These are phyloP conservation scores for Sindora glabra DNA, from an alignment of 306 rosid species.

Conservation along the genomic window DNA sequence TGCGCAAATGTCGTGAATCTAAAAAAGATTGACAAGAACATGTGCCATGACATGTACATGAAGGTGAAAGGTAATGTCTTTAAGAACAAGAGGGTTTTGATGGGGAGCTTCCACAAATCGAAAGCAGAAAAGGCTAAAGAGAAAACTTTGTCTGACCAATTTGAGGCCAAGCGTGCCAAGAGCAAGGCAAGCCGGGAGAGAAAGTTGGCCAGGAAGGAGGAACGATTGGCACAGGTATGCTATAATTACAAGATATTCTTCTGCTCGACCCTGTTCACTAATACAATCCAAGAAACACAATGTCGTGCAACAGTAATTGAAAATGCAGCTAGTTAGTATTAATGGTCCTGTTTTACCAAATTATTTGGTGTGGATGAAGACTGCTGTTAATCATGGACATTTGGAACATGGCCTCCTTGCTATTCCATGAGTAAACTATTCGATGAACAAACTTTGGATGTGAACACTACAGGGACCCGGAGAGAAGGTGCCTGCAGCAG, in stretches of 20 bases:
- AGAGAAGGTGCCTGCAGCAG: conserved; percentile 32
- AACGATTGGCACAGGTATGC: conserved; percentile 34
- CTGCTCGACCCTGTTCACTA: background rate
- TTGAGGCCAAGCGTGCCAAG: conserved; percentile 41
- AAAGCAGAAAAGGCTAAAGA: conserved; percentile 51
- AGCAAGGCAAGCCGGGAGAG: conserved; percentile 50
- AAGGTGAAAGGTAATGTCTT: conserved; percentile 46
- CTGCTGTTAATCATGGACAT: background rate
- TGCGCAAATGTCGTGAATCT: conserved; percentile 37
- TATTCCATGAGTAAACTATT: background rate
- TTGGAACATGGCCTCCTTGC: background rate
- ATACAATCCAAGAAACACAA: background rate
- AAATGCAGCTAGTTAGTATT: background rate
- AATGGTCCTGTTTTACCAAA: background rate
- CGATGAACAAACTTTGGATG: background rate
- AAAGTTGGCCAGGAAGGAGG: conserved; percentile 38
- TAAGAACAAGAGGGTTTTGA: conserved; percentile 45
- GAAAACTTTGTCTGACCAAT: conserved; percentile 38
- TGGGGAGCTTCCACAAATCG: conserved; percentile 49
- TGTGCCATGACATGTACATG: conserved; percentile 54
- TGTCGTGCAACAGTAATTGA: background rate
- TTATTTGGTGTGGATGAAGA: background rate
- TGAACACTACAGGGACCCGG: conserved; percentile 31
- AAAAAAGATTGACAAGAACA: conserved; percentile 41
- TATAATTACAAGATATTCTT: background rate